These are phyloP conservation scores for Saitozyma podzolica DNA, from an alignment of 768 basidiomycete species.

Conservation along the genomic window DNA sequence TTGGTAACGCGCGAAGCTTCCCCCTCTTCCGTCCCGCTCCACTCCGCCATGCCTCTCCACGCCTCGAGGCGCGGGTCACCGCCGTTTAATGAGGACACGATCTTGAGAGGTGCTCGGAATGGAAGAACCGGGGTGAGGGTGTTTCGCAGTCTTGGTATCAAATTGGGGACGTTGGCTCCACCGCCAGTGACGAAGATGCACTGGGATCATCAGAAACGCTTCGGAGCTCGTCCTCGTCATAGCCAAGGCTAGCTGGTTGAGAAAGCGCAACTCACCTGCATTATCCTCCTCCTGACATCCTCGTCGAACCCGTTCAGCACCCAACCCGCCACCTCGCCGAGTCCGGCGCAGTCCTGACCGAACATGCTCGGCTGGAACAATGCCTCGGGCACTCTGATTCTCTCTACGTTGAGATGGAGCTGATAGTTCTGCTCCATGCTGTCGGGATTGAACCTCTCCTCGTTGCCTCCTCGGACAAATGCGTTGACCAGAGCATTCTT, in stretches of 20 bases:
- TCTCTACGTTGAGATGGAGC: slow-evolving; percentile 84
- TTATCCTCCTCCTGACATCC: slow-evolving; percentile 68
- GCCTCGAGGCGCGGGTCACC: slow-evolving; percentile 70
- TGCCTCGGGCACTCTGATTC: slow-evolving; percentile 86
- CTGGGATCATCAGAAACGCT: slow-evolving; percentile 53
- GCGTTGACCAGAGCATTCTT: slow-evolving; percentile 83
- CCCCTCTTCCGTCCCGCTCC: slow-evolving; percentile 54
- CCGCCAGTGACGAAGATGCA: slow-evolving; percentile 88
- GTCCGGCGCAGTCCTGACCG: slow-evolving; percentile 88
- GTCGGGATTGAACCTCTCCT: slow-evolving; percentile 64
- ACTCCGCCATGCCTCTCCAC: slow-evolving; percentile 88
- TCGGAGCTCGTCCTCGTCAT: slow-evolving; percentile 5
- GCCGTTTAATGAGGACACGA: slow-evolving; percentile 59
- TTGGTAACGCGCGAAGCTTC: slow-evolving; percentile 63
- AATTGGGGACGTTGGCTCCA: slow-evolving; percentile 70
- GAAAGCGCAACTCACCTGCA: slow-evolving; percentile 61
- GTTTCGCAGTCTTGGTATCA: slow-evolving; percentile 67
- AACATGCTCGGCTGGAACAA: slow-evolving; percentile 94
- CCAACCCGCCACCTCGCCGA: slow-evolving; percentile 87
- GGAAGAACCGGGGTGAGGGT: slow-evolving; percentile 82
- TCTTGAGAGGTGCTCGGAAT: slow-evolving; percentile 70
- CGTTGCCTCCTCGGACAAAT: slow-evolving; percentile 59
- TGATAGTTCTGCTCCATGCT: slow-evolving; percentile 56
- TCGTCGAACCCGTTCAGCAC: slow-evolving; percentile 72
- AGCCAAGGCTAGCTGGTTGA: not conserved